phyloP scores from a whole-genome alignment of 768 basidiomycete genomes.

The Russula foetens region DNA sequence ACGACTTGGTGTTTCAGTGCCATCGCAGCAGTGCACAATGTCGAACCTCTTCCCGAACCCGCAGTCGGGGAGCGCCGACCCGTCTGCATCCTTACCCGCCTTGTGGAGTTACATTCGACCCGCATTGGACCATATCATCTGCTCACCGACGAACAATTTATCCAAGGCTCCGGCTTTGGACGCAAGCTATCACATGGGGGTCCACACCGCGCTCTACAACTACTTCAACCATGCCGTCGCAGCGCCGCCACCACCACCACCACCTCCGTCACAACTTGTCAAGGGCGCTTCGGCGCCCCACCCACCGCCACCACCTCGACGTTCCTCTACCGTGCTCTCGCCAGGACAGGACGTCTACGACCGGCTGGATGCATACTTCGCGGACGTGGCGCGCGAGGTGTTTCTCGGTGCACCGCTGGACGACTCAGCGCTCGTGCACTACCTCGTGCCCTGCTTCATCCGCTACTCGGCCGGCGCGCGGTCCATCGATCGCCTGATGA shows the following conservation, averaged over 20 bases:
- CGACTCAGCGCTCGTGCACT: slow-evolving; percentile 57
- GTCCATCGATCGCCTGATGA: slow-evolving; percentile 63
- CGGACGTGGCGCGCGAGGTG: slow-evolving; percentile 29
- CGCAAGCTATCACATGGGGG: slow-evolving; percentile 63
- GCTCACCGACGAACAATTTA: slow-evolving; percentile 51
- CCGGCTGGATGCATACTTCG: slow-evolving; percentile 64
- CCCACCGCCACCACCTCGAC: not conserved
- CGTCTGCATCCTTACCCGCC: slow-evolving; percentile 59
- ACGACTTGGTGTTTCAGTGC: not conserved
- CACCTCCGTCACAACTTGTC: slow-evolving; percentile 11
- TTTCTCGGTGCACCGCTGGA: slow-evolving; percentile 23
- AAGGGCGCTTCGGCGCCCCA: not conserved
- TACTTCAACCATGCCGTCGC: slow-evolving; percentile 37
- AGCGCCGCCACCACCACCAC: slow-evolving; percentile 12
- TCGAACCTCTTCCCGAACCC: slow-evolving; percentile 15
- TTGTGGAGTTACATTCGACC: slow-evolving; percentile 72
- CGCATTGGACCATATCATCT: slow-evolving; percentile 69
- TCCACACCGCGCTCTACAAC: slow-evolving; percentile 78
- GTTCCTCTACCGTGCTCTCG: slow-evolving; percentile 20
- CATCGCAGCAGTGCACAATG: not conserved
- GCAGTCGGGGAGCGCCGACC: slow-evolving; percentile 46
- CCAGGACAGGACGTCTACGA: slow-evolving; percentile 54
- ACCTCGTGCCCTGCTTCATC: slow-evolving; percentile 62
- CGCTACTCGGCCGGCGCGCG: slow-evolving; percentile 62
- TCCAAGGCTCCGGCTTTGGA: slow-evolving; percentile 65